Conservation (phyloP, 2,329 filamentous ascomycete species). For the Talaromyces amestolkiae region DNA sequence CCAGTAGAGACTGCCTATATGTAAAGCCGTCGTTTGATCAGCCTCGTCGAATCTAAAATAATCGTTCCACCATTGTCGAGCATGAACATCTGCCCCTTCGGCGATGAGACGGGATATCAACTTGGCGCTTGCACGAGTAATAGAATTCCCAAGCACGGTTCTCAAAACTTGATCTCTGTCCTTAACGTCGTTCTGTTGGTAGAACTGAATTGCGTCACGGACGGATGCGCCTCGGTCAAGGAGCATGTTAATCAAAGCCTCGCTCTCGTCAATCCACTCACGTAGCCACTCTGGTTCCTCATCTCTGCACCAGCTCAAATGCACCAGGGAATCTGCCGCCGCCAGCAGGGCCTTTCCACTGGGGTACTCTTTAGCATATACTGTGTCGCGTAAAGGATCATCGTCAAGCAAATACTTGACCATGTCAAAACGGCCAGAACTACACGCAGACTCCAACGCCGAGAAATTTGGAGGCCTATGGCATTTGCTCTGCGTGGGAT, state of each 20-base stretch:
- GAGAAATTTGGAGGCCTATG: constrained; percentile 15
- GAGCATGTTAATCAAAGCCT: not conserved
- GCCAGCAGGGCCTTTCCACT: not conserved
- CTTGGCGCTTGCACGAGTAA: not conserved
- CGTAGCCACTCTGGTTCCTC: not conserved
- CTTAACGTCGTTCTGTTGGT: not conserved
- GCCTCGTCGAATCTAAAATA: not conserved
- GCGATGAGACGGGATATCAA: not conserved
- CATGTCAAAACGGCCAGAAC: constrained; percentile 17
- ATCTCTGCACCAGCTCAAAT: not conserved
- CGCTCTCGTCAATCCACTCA: not conserved
- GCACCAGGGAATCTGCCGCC: not conserved
- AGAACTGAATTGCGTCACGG: not conserved
- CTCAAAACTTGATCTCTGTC: not conserved
- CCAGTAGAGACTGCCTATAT: constrained; percentile 11
- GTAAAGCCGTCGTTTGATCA: not conserved
- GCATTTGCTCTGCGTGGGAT: not conserved
- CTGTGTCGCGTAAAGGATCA: constrained; percentile 19
- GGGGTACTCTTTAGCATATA: constrained; percentile 5
- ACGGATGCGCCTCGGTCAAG: not conserved
- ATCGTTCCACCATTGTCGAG: not conserved
- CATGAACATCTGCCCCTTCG: not conserved
- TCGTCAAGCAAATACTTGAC: constrained; percentile 22
- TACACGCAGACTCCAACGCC: constrained; percentile 21
- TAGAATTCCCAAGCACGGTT: not conserved